These are phyloP conservation scores for Venturia asperata DNA, from an alignment of 2,329 filamentous ascomycete genomes.

Conservation along the genomic window DNA sequence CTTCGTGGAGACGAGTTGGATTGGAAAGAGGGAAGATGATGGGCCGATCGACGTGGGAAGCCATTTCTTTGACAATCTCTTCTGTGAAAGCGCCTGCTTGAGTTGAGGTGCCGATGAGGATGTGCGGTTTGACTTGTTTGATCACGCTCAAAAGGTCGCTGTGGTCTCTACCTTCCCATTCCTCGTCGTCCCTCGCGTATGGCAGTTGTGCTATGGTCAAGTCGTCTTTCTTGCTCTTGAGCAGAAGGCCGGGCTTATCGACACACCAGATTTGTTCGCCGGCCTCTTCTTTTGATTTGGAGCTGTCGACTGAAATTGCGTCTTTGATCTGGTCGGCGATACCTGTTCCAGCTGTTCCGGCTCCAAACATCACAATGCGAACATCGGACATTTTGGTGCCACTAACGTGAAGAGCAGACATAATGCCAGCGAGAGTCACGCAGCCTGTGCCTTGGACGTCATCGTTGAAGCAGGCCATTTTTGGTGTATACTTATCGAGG, in stretches of 20 bases:
- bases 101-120: conserved; percentile 79
- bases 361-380: conserved; percentile 68
- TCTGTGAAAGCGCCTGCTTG: conserved; percentile 69
- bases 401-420: conserved; percentile 65
- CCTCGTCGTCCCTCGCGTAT: conserved; percentile 57
- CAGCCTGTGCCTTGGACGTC: conserved; percentile 86
- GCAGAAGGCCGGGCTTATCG: conserved; percentile 72
- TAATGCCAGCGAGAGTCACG: conserved; percentile 75
- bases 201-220: conserved; percentile 60
- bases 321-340: conserved; percentile 81
- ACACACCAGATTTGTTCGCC: conserved; percentile 76
- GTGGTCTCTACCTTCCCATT: conserved; percentile 54
- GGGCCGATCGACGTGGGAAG: conserved; percentile 62
- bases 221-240: conserved; percentile 53
- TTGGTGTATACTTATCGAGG: conserved; percentile 64
- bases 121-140: conserved; percentile 65
- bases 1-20: conserved; percentile 77
- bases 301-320: conserved; percentile 63
- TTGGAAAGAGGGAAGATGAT: conserved; percentile 86
- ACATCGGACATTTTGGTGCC: conserved; percentile 60
- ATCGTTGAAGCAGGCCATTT: conserved; percentile 83
- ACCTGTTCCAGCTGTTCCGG: conserved; percentile 74
- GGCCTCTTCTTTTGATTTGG: conserved; percentile 65
- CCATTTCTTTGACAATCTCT: conserved; percentile 68
- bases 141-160: conserved; percentile 60